A percentile compares a stretch with the other conserved stretches of the same genome.
Conservation (phyloP, 2,329 filamentous ascomycete species). For the Pseudopithomyces chartarum region DNA sequence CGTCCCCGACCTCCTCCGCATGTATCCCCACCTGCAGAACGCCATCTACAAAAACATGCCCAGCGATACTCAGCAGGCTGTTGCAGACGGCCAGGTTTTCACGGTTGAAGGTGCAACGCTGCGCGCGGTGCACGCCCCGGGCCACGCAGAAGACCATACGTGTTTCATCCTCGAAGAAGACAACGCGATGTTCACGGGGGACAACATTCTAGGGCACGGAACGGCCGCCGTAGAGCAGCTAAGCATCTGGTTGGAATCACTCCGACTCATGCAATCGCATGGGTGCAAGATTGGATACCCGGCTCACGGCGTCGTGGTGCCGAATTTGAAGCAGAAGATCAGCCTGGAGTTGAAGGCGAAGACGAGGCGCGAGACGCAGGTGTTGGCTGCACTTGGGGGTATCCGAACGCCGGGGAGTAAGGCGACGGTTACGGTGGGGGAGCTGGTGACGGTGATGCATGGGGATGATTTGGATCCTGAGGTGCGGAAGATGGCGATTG, state of each 20-base stretch:
- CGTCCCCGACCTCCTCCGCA: constrained; percentile 45
- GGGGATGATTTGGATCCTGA: constrained; percentile 46
- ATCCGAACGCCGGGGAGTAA: constrained; percentile 18
- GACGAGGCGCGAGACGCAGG: constrained; percentile 47
- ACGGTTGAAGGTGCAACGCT: constrained; percentile 47
- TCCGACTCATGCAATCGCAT: constrained; percentile 41
- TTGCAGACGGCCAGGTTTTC: constrained; percentile 47
- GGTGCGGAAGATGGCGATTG: constrained; percentile 68
- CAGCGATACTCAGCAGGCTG: constrained; percentile 35
- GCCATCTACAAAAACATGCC: constrained; percentile 47
- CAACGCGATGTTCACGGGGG: constrained; percentile 46
- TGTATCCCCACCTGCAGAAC: constrained; percentile 32
- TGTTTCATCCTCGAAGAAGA: constrained; percentile 45
- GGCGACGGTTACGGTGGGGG: constrained; percentile 45
- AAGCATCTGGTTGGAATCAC: constrained; percentile 41
- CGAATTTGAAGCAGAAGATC: constrained; percentile 48
- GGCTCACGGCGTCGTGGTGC: constrained; percentile 51
- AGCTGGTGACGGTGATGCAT: constrained; percentile 53
- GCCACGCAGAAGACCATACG: constrained; percentile 43
- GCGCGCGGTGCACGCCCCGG: constrained; percentile 41
- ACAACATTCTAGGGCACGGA: constrained; percentile 48
- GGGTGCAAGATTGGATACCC: constrained; percentile 50
- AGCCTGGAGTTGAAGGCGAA: constrained; percentile 45
- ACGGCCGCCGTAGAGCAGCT: constrained; percentile 49
- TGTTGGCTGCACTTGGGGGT: constrained; percentile 40